Evolutionary conservation across 2,329 filamentous ascomycete genomes (phyloP).

Genomic region (Cladophialophora yegresii): DNA sequence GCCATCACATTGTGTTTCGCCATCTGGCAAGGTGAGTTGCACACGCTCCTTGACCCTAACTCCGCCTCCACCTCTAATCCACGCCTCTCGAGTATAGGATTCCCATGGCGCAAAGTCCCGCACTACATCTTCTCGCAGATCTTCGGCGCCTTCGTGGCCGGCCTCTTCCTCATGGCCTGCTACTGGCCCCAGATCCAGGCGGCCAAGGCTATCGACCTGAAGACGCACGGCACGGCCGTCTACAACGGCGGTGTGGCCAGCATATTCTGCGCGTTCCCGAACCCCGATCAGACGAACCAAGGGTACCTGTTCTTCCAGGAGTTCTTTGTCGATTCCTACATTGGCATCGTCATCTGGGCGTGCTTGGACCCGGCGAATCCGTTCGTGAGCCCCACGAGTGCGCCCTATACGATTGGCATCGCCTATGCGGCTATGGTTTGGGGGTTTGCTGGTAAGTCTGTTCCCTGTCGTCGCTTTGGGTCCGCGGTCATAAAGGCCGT

Average conservation of each 20-base stretch:
- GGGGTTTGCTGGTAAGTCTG: slow-evolving; percentile 52
- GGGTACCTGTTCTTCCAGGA: slow-evolving; percentile 62
- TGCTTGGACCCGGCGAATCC: slow-evolving; percentile 61
- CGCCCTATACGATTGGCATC: slow-evolving; percentile 59
- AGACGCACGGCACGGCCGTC: slow-evolving; percentile 45
- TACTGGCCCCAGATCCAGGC: slow-evolving; percentile 56
- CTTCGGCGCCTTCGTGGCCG: slow-evolving; percentile 59
- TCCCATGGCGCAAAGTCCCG: slow-evolving; percentile 56
- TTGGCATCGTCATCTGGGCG: slow-evolving; percentile 61
- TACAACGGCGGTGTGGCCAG: slow-evolving; percentile 56
- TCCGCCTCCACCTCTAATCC: not conserved
- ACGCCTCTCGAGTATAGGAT: slow-evolving; percentile 39
- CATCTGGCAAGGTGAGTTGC: slow-evolving; percentile 52
- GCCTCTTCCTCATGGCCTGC: slow-evolving; percentile 57
- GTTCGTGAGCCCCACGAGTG: slow-evolving; percentile 53
- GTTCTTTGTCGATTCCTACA: slow-evolving; percentile 61
- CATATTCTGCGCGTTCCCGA: slow-evolving; percentile 59
- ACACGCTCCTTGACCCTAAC: not conserved
- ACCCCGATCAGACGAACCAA: slow-evolving; percentile 53
- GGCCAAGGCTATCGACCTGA: slow-evolving; percentile 46
- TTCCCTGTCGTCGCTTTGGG: not conserved
- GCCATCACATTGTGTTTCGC: slow-evolving; percentile 52
- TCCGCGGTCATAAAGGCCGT: not conserved
- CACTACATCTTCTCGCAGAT: slow-evolving; percentile 58
- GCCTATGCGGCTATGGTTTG: slow-evolving; percentile 58